phyloP scores from a whole-genome alignment of 2,329 filamentous ascomycete species.

The Fusarium tjaetaba region DNA sequence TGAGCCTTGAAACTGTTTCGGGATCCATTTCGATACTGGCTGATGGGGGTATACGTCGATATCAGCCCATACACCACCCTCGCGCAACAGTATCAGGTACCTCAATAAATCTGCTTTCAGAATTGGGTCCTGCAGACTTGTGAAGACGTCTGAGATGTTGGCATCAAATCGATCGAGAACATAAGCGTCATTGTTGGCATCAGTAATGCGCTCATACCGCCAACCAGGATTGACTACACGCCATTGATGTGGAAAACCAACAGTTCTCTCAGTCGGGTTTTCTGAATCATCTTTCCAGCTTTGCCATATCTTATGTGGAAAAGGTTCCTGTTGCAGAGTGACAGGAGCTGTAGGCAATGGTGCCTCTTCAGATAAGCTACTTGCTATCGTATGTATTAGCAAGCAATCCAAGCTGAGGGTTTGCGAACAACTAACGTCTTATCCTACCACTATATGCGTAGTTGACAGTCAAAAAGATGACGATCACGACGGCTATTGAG shows the following conservation, averaged over 20 bases:
- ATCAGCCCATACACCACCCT: conserved; percentile 76
- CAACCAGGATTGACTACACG: conserved; percentile 39
- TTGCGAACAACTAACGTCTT: conserved; percentile 4
- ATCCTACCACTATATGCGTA: conserved; percentile 16
- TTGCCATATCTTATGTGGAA: conserved; percentile 46
- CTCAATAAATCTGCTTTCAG: conserved; percentile 70
- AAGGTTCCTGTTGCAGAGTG: neutral
- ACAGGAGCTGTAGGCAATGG: neutral
- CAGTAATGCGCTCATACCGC: conserved; percentile 45
- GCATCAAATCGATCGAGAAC: conserved; percentile 73
- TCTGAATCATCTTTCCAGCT: conserved; percentile 46
- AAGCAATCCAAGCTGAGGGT: neutral
- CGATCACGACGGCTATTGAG: neutral
- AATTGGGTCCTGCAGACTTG: conserved; percentile 59
- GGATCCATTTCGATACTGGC: conserved; percentile 74
- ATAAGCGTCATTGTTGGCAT: conserved; percentile 49
- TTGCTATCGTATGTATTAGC: conserved; percentile 10
- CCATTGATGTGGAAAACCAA: conserved; percentile 44
- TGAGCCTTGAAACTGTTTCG: conserved; percentile 57
- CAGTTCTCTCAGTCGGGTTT: conserved; percentile 41
- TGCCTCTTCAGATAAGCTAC: neutral
- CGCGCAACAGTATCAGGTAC: conserved; percentile 70
- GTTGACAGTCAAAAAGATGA: conserved; percentile 8
- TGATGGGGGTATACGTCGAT: conserved; percentile 75
- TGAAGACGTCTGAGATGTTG: conserved; percentile 60